A percentile compares a stretch with the other conserved stretches of the same genome.
Evolutionary conservation across 495 filamentous ascomycete species (phyloP).

Genomic region (Hypomontagnella submonticulosa): DNA sequence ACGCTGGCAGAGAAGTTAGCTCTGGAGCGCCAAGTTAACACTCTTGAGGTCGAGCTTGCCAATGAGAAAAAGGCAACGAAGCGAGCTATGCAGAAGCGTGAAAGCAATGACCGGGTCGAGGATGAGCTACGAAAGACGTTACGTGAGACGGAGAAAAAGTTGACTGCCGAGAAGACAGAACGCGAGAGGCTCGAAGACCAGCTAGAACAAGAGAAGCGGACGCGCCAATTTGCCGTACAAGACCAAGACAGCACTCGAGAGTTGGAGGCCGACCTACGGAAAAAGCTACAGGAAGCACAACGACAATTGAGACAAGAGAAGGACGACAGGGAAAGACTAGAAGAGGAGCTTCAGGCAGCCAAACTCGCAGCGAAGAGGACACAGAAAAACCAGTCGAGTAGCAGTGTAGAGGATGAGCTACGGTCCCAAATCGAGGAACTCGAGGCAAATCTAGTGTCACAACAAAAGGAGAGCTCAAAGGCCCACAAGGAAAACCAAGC

Average conservation of each 20-base stretch:
- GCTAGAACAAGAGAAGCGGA: conserved; percentile 47
- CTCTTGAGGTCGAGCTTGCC: conserved; percentile 81
- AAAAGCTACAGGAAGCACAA: conserved; percentile 46
- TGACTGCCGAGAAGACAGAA: conserved; percentile 62
- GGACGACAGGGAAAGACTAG: conserved; percentile 48
- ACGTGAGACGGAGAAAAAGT: conserved; percentile 61
- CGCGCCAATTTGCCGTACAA: conserved; percentile 37
- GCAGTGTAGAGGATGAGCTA: conserved; percentile 32
- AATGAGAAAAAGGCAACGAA: conserved; percentile 77
- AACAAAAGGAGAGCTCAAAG: conserved; percentile 56
- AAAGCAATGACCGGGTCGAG: conserved; percentile 54
- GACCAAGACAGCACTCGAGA: conserved; percentile 43
- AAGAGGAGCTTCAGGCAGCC: conserved; percentile 51
- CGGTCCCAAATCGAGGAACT: conserved; percentile 48
- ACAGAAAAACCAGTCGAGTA: conserved; percentile 39
- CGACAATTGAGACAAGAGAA: conserved; percentile 50
- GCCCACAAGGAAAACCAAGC: conserved; percentile 52
- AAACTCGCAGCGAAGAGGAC: conserved; percentile 53
- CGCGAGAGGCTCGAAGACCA: conserved; percentile 53
- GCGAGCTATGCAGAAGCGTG: conserved; percentile 65
- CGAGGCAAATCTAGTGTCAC: conserved; percentile 52
- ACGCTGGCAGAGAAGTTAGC: conserved; percentile 78
- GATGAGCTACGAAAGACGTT: conserved; percentile 59
- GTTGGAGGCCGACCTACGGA: conserved; percentile 45
- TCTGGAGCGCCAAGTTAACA: conserved; percentile 77